Conservation (phyloP, 2,329 filamentous ascomycete species). For the Claviceps sp. region DNA sequence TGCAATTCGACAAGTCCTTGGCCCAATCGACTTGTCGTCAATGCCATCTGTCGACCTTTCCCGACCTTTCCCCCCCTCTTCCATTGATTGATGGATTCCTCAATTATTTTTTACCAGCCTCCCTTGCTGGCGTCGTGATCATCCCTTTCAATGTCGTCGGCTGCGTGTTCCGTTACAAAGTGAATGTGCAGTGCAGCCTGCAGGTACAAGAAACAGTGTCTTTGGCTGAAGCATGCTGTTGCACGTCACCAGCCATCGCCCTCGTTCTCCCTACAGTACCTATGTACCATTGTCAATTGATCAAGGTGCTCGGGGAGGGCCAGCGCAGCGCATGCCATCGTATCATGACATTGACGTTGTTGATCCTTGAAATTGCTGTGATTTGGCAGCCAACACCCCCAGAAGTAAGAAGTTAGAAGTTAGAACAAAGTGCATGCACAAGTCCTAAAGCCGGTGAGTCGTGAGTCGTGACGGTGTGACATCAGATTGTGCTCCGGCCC, state of each 20-base stretch:
- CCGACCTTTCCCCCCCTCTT: not conserved
- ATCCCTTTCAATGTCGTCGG: not conserved
- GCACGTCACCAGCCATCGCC: not conserved
- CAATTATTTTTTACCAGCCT: not conserved
- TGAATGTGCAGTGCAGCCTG: not conserved
- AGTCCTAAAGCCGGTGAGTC: not conserved
- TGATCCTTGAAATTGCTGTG: slow-evolving; percentile 6
- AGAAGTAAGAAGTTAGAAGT: not conserved
- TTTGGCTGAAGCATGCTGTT: not conserved
- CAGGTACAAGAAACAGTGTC: not conserved
- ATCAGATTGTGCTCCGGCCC: not conserved
- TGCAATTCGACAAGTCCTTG: not conserved
- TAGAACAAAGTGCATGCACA: too few species aligned
- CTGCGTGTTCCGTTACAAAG: not conserved
- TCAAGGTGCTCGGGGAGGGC: too few species aligned
- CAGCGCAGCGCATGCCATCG: not conserved
- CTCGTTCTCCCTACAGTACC: not conserved
- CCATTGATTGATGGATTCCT: not conserved
- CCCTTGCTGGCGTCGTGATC: not conserved
- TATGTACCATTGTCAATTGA: too few species aligned
- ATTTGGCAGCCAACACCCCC: slow-evolving; percentile 1
- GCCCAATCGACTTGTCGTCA: slow-evolving; percentile 1
- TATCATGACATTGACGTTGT: too few species aligned
- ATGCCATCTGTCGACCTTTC: not conserved
- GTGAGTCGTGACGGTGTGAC: not conserved